These are phyloP conservation scores for Ceratocystis smalleyi DNA, from an alignment of 2,329 filamentous ascomycete genomes.

Conservation along the genomic window DNA sequence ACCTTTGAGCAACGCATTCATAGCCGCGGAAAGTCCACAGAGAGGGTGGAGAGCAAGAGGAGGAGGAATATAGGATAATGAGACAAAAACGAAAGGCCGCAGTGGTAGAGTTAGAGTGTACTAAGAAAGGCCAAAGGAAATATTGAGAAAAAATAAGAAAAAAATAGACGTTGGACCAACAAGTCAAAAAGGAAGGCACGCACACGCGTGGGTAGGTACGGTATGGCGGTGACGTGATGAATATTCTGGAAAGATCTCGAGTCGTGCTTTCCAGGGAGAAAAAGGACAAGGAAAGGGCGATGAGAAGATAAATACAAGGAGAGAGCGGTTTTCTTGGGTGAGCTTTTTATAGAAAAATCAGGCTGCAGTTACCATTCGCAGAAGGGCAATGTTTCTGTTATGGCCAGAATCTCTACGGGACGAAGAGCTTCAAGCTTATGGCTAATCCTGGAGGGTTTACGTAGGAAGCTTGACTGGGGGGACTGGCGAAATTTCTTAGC, in stretches of 20 bases:
- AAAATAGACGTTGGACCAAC: neutral
- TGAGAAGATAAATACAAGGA: neutral
- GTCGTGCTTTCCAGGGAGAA: neutral
- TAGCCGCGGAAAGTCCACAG: neutral
- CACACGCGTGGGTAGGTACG: neutral
- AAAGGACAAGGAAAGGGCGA: neutral
- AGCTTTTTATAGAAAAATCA: no score
- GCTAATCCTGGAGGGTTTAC: neutral
- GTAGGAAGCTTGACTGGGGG: neutral
- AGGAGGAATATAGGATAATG: neutral
- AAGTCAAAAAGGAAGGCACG: constrained; percentile 1
- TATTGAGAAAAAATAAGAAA: neutral
- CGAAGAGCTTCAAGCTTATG: neutral
- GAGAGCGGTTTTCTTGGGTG: neutral
- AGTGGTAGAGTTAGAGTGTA: neutral
- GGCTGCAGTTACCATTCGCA: neutral
- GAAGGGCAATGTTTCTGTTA: neutral
- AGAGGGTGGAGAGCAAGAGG: neutral
- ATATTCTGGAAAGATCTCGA: neutral
- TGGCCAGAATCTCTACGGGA: neutral
- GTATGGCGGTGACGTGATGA: neutral
- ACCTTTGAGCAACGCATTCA: constrained; percentile 11
- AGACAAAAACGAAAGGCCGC: neutral
- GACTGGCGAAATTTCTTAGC: neutral
- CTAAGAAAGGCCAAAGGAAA: neutral